A percentile compares a stretch with the other conserved stretches of the same genome.
Evolutionary conservation across 2,329 filamentous ascomycete genomes (phyloP).

Genomic region (Zymoseptoria passerinii): DNA sequence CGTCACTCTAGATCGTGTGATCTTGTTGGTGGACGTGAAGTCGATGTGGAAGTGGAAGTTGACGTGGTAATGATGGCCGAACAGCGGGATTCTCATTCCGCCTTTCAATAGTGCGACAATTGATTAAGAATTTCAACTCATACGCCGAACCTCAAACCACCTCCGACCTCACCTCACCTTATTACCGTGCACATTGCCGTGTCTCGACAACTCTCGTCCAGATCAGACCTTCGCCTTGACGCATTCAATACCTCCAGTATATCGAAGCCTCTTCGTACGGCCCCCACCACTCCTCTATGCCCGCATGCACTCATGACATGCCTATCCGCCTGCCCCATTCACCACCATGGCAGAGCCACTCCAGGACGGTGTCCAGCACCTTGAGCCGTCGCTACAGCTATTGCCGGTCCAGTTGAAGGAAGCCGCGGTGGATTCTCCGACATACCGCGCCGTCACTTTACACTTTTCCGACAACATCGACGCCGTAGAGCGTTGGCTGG

Average conservation of each 20-base stretch:
- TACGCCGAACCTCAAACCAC: too few species aligned
- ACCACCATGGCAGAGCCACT: slow-evolving; percentile 7
- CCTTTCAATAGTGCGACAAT: too few species aligned
- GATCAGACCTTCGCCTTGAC: too few species aligned
- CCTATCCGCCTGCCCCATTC: background rate
- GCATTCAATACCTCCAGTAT: background rate
- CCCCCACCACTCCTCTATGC: background rate
- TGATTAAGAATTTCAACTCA: too few species aligned
- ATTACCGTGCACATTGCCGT: background rate
- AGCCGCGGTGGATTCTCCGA: slow-evolving; percentile 91
- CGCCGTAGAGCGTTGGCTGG: slow-evolving; percentile 85
- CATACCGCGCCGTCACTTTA: slow-evolving; percentile 76
- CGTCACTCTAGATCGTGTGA: too few species aligned
- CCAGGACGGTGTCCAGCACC: background rate
- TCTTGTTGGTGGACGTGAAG: background rate
- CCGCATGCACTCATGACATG: background rate
- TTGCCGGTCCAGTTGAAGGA: slow-evolving; percentile 58
- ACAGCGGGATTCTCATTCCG: too few species aligned
- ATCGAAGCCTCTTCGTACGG: background rate
- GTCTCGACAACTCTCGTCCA: too few species aligned
- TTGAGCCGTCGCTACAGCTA: background rate
- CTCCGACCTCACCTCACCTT: too few species aligned
- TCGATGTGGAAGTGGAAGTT: background rate
- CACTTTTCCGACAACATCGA: slow-evolving; percentile 93
- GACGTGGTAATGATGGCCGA: background rate